Base-by-base conservation (phyloP, 139 green algal genomes). In the Edaphochlamys debaryana region DNA sequence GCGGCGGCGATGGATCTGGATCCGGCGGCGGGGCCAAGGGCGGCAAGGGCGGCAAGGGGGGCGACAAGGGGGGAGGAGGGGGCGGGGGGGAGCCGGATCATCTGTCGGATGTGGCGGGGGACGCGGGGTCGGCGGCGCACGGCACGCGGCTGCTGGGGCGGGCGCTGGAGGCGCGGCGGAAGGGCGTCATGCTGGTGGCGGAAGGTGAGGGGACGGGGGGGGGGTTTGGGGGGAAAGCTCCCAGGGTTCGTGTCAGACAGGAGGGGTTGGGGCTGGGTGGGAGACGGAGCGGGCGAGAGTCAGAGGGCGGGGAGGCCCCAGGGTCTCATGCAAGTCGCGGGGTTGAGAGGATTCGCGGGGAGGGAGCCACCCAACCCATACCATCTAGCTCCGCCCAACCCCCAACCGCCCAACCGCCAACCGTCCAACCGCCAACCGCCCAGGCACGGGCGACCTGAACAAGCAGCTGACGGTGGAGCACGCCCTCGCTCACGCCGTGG, bases 391-490 rank as follows among this genome's bases (percentile, higher is more conserved):
- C n/a, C n/a, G n/a, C n/a, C n/a, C n/a, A n/a, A n/a, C n/a, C n/a
- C n/a, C n/a, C n/a, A n/a, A n/a, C n/a, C n/a, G n/a, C n/a, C n/a
- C n/a, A n/a, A n/a, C n/a, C n/a, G n/a, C n/a, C n/a, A n/a, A n/a
- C n/a, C n/a, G n/a, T n/a, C n/a, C n/a, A n/a, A n/a, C n/a, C n/a
- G n/a, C n/a, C n/a, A n/a, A 9, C 32, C 29, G 17, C 32, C n/a
- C 63, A 40, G 63, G 63, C 37, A 30, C 36, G 8, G 66, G 36
- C 37, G 66, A 45, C 36, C 22, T 32, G 3, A 72, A 82, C 63
- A 82, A 82, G 76, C 62, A 73, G 34, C 30, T 82, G 30, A 52
- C 62, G 62, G 62, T 82, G 76, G 76, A 82, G n/a, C 54, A 64
- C 30, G 76, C 42, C 5, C 22, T 82, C 41, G 62, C 62, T 0